Percentiles rank a stretch among this genome's conserved stretches.
phyloP scores from a whole-genome alignment of 2,329 filamentous ascomycete species.

The Fusarium pseudograminearum region DNA sequence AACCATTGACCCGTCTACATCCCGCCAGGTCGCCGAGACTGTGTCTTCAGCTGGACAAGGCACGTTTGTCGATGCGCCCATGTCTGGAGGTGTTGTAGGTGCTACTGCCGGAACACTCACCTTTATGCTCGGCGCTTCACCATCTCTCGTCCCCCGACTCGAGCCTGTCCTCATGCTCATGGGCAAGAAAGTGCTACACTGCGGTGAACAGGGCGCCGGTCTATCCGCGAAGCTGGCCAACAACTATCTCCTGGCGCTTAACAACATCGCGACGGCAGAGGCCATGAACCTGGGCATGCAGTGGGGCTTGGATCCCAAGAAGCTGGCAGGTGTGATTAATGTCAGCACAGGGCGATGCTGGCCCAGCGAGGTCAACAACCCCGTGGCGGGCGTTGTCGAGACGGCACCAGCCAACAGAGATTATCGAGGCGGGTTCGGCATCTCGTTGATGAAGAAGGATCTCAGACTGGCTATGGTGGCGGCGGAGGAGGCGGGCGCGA shows the following conservation, averaged over 20 bases:
- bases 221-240: conserved; percentile 95
- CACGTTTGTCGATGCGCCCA: conserved; percentile 91
- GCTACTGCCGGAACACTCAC: conserved; percentile 88
- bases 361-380: conserved; percentile 96
- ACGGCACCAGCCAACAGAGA: conserved; percentile 80
- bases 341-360: conserved; percentile 94
- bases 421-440: conserved; percentile 82
- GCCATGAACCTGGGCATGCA: conserved; percentile 74
- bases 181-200: conserved; percentile 88
- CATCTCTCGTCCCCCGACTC: conserved; percentile 70
- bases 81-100: conserved; percentile 96
- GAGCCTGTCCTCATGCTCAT: conserved; percentile 80
- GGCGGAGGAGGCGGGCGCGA: conserved; percentile 74
- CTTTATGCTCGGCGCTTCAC: conserved; percentile 89
- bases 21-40: conserved; percentile 78
- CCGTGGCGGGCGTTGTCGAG: conserved; percentile 85
- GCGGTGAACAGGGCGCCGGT: conserved; percentile 86
- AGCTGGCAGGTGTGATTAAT: conserved; percentile 88
- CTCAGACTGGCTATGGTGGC: conserved; percentile 78
- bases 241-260: conserved; percentile 94
- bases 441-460: conserved; percentile 85
- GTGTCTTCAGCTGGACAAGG: conserved; percentile 75
- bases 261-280: conserved; percentile 81
- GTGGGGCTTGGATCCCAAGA: conserved; percentile 70
- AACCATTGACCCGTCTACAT: conserved; percentile 92